Percentiles rank a stretch among this genome's conserved stretches.
Evolutionary conservation across 106 monocot species (phyloP).

Genomic region (Allium sativum): DNA sequence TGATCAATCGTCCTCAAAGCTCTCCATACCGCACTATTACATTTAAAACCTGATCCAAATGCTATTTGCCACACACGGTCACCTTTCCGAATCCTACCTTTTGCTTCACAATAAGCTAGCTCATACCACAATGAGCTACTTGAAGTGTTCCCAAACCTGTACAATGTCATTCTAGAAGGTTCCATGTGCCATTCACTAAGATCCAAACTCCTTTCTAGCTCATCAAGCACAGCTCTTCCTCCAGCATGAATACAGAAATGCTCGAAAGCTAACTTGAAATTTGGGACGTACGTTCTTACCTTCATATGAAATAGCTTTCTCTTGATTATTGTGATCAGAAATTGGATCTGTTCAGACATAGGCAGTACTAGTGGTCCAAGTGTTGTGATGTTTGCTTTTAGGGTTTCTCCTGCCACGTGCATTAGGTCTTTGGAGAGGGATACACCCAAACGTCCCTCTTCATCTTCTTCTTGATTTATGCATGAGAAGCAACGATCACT

Average conservation of each 20-base stretch:
- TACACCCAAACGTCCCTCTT: slow-evolving; percentile 1
- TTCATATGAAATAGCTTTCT: slow-evolving; percentile 9
- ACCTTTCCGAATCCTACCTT: slow-evolving; percentile 8
- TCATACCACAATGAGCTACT: slow-evolving; percentile 16
- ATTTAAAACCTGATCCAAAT: slow-evolving; percentile 13
- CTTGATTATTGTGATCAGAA: slow-evolving; percentile 8
- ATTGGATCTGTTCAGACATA: slow-evolving; percentile 15
- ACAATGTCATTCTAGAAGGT: slow-evolving; percentile 10
- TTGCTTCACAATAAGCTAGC: slow-evolving; percentile 8
- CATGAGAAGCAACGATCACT: slow-evolving; percentile 13
- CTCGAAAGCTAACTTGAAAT: slow-evolving; percentile 11
- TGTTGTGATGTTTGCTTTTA: slow-evolving; percentile 25
- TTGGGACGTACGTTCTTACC: slow-evolving; percentile 7
- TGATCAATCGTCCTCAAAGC: slow-evolving; percentile 6
- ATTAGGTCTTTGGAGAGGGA: slow-evolving; percentile 25
- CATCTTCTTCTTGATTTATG: slow-evolving; percentile 16
- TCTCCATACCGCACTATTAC: slow-evolving; percentile 12
- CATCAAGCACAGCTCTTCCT: slow-evolving; percentile 9
- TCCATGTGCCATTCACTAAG: slow-evolving; percentile 14
- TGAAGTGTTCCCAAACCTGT: slow-evolving; percentile 11
- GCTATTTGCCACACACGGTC: slow-evolving; percentile 11
- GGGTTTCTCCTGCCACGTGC: slow-evolving; percentile 17
- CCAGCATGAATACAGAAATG: slow-evolving; percentile 14
- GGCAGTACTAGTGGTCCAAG: slow-evolving; percentile 23
- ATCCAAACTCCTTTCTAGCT: slow-evolving; percentile 7